Conservation (phyloP, 78 protist species). For the Planoprotostelium fungivorum region DNA sequence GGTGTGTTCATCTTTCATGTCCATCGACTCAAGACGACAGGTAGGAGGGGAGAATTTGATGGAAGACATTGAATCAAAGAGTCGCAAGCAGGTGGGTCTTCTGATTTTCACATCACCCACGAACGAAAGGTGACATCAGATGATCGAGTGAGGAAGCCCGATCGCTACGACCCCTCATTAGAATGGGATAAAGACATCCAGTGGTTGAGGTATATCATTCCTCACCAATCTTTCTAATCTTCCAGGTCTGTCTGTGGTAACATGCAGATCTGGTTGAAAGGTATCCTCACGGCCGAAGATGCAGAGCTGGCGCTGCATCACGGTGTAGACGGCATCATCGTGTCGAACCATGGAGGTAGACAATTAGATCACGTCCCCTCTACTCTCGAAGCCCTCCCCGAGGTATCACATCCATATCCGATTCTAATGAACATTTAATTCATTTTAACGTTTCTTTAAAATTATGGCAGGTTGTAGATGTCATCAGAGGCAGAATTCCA, state of each 20-base stretch:
- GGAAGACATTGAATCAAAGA: not conserved
- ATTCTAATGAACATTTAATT: not conserved
- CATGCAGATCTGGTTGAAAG: conserved; percentile 67
- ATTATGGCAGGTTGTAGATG: conserved; percentile 34
- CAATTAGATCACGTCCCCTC: conserved; percentile 68
- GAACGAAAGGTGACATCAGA: not conserved
- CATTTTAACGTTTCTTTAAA: not conserved
- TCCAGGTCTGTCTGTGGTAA: conserved; percentile 2
- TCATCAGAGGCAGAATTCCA: conserved; percentile 34
- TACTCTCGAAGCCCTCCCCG: conserved; percentile 45
- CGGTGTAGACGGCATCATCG: conserved; percentile 67
- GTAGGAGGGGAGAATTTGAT: not conserved
- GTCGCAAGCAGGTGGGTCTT: no score
- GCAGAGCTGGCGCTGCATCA: conserved; percentile 55
- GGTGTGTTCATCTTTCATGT: not conserved
- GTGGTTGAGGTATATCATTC: conserved; percentile 62
- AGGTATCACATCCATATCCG: not conserved
- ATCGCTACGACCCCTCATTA: conserved; percentile 36
- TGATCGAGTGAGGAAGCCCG: not conserved
- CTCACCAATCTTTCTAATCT: not conserved
- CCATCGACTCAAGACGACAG: not conserved
- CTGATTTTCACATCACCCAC: no score
- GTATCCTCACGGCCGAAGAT: conserved; percentile 65
- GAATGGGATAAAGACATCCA: conserved; percentile 68
- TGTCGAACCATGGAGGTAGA: conserved; percentile 80